Evolutionary conservation across 2,329 filamentous ascomycete species (phyloP).

Genomic region (Cercospora sp.): DNA sequence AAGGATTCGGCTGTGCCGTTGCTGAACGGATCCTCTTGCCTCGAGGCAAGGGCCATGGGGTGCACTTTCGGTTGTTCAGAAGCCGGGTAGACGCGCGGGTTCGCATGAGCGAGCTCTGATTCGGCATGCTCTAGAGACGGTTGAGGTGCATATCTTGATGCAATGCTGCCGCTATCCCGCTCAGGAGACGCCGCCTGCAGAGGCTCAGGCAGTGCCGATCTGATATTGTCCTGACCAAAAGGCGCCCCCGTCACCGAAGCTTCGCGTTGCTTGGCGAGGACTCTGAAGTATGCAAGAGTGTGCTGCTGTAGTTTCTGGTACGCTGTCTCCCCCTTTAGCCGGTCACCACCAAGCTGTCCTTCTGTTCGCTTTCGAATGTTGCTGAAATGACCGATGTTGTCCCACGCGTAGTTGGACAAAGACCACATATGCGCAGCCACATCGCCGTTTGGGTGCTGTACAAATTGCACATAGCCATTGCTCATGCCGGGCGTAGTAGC

Average conservation of each 20-base stretch:
- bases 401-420: constrained; percentile 43
- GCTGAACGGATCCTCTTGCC: constrained; percentile 8
- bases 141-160: background rate
- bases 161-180: constrained; percentile 10
- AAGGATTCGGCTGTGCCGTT: background rate
- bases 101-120: background rate
- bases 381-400: constrained; percentile 48
- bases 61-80: background rate
- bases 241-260: constrained; percentile 32
- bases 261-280: constrained; percentile 45
- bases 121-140: background rate
- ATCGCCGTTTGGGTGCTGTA: constrained; percentile 51
- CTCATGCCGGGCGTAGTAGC: constrained; percentile 35
- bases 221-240: constrained; percentile 38
- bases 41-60: background rate
- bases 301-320: constrained; percentile 39
- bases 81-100: background rate
- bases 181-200: background rate
- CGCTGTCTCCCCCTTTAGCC: constrained; percentile 41
- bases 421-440: constrained; percentile 52
- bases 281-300: constrained; percentile 46
- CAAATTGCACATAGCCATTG: constrained; percentile 49
- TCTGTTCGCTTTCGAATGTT: constrained; percentile 46
- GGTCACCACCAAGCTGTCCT: constrained; percentile 46
- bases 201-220: constrained; percentile 33